Conservation (phyloP, 1,284 basidiomycete species). For the Naganishia sp. region DNA sequence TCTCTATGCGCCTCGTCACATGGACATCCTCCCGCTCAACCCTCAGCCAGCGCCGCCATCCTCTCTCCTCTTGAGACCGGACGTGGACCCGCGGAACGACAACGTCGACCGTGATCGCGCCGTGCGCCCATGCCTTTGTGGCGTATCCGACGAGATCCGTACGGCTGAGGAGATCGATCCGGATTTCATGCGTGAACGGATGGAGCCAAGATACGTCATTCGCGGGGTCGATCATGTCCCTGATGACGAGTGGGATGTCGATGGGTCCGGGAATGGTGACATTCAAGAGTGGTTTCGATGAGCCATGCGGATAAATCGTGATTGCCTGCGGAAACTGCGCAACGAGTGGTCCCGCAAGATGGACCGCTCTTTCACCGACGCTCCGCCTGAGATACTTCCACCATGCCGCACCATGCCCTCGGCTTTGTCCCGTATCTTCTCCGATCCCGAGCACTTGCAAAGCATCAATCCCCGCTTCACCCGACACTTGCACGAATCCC, state of each 20-base stretch:
- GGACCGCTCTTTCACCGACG: constrained; percentile 13
- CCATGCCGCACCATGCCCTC: constrained; percentile 42
- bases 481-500: constrained; percentile 43
- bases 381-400: constrained; percentile 45
- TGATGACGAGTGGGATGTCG: constrained; percentile 39
- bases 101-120: constrained; percentile 40
- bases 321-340: neutral
- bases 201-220: neutral
- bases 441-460: constrained; percentile 43
- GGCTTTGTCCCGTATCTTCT: constrained; percentile 10
- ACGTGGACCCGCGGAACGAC: constrained; percentile 37
- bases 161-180: constrained; percentile 26
- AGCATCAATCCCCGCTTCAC: constrained; percentile 47
- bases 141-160: constrained; percentile 44
- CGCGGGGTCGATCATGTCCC: neutral
- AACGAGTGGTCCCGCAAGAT: constrained; percentile 13
- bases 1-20: constrained; percentile 27
- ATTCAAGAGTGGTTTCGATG: constrained; percentile 37
- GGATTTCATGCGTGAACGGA: constrained; percentile 26
- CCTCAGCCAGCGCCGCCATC: constrained; percentile 41
- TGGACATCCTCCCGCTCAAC: constrained; percentile 40
- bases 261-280: constrained; percentile 37
- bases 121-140: constrained; percentile 44
- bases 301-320: constrained; percentile 7
- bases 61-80: constrained; percentile 31